Base-by-base conservation (phyloP, 78 protist species). In the Protostelium mycophagum region DNA sequence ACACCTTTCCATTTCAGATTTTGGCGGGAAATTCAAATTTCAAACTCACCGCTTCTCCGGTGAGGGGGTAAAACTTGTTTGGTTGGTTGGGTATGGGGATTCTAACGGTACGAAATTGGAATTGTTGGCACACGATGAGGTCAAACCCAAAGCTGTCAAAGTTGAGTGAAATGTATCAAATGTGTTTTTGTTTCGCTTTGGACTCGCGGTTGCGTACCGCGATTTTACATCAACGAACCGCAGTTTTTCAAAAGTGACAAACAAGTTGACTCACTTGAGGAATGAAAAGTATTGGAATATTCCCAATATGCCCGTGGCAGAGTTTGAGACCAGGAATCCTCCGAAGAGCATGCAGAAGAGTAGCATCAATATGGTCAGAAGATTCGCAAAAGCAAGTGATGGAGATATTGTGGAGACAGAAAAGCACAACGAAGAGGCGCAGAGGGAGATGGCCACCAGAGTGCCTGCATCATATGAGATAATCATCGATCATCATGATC, bases 381-480 rank as follows among this genome's bases (percentile, higher is more conserved):
- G 90, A 38, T 92, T 91, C 25, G 94, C 97, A 28, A 93, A 84
- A 35, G 93, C 95, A 83, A 91, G 86, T 1, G 84, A 36, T 38
- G 92, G 93, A 10, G 92, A 87, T 1, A 91, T 86, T 5, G 93
- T 89, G 83, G 94, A 91, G 36, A 95, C 89, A 0, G 95, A 91
- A 88, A 95, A 86, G 85, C 97, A 95, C 89, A 95, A 39, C 1
- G 94, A 63, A 9, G 97, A 90, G 34, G 97, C 95, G 28, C 87
- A 83, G 36, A 93, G 83, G 38, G 91, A 88, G 36, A 90, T 87
- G 37, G 93, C 85, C 16, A 93, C 95, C 39, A 95, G 39, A 28
- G 90, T 31, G 23, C 91, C 85, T 31, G n/a, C n/a, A n/a, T n/a
- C n/a, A n/a, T n/a, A n/a, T n/a, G n/a, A n/a, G n/a, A n/a, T n/a